These are phyloP conservation scores for Vigna nakashimae DNA, from an alignment of 306 rosid species.

Conservation along the genomic window DNA sequence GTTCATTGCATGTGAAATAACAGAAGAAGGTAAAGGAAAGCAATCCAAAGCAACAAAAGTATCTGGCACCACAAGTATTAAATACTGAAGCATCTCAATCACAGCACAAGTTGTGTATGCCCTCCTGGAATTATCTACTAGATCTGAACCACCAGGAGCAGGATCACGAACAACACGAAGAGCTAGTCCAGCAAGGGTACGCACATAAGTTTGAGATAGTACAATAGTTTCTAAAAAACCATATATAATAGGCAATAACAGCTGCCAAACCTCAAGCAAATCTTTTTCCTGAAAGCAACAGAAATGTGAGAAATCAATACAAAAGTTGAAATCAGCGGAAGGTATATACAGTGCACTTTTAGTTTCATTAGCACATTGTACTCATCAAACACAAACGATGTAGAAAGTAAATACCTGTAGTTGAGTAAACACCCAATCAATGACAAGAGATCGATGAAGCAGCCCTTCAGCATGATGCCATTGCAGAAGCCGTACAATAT, in stretches of 20 bases:
- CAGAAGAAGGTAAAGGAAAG: conserved; percentile 88
- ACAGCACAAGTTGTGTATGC: conserved; percentile 78
- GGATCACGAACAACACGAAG: conserved; percentile 79
- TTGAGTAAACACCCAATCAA: conserved; percentile 90
- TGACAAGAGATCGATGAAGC: conserved; percentile 78
- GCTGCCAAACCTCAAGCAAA: conserved; percentile 81
- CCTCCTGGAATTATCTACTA: conserved; percentile 86
- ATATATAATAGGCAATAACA: conserved; percentile 86
- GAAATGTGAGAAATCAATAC: conserved; percentile 43
- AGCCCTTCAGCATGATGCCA: conserved; percentile 96
- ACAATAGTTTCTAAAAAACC: conserved; percentile 83
- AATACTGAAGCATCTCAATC: conserved; percentile 92
- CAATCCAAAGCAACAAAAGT: conserved; percentile 95
- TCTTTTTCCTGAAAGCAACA: conserved; percentile 75
- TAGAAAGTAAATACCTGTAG: conserved; percentile 63
- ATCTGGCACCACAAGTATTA: conserved; percentile 81
- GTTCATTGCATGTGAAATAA: conserved; percentile 67
- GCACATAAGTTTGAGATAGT: conserved; percentile 90
- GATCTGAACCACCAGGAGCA: conserved; percentile 92
- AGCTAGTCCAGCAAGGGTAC: conserved; percentile 74
- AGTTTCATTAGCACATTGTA: conserved; percentile 9
- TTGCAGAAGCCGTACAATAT: conserved; percentile 83
- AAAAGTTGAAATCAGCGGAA: conserved; percentile 10
- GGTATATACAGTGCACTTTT: neutral
- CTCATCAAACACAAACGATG: too few species aligned